phyloP scores from a whole-genome alignment of 108 stramenopile genomes.

The Skeletonema tropicum region DNA sequence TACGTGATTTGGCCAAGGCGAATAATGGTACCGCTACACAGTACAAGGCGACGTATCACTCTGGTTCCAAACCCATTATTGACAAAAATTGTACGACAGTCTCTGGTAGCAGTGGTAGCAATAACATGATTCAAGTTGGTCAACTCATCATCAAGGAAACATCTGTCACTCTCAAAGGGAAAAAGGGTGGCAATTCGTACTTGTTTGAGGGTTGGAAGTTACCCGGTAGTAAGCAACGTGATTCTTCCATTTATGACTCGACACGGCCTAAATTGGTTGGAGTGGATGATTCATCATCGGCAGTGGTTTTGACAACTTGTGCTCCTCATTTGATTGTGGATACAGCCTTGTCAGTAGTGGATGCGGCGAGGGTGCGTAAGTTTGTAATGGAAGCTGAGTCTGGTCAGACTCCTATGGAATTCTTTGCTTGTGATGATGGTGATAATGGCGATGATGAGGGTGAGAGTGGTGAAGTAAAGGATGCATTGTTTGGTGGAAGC shows the following conservation, averaged over 20 bases:
- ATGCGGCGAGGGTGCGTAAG: not conserved
- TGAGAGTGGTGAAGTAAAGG: not conserved
- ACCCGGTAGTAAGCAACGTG: slow-evolving; percentile 6
- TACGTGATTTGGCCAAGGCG: not conserved
- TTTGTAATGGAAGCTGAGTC: not conserved
- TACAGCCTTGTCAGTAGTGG: not conserved
- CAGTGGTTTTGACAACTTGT: not conserved
- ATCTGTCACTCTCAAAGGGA: not conserved
- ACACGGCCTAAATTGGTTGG: not conserved
- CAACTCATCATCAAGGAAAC: slow-evolving; percentile 6
- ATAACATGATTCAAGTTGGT: not conserved
- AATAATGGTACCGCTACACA: not conserved
- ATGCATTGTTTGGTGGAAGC: not conserved
- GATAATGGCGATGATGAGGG: not conserved
- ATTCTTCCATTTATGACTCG: not conserved
- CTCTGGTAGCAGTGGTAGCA: not conserved
- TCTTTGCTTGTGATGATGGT: not conserved
- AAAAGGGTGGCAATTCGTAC: slow-evolving; percentile 3
- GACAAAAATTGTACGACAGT: not conserved
- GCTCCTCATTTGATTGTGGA: not conserved
- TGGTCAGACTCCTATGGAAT: slow-evolving; percentile 7
- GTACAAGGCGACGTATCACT: not conserved
- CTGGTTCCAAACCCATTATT: not conserved
- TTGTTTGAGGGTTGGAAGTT: not conserved
- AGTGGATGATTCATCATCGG: not conserved